Base-by-base conservation (phyloP, 139 green algal genomes). In the Chlorella ohadii region DNA sequence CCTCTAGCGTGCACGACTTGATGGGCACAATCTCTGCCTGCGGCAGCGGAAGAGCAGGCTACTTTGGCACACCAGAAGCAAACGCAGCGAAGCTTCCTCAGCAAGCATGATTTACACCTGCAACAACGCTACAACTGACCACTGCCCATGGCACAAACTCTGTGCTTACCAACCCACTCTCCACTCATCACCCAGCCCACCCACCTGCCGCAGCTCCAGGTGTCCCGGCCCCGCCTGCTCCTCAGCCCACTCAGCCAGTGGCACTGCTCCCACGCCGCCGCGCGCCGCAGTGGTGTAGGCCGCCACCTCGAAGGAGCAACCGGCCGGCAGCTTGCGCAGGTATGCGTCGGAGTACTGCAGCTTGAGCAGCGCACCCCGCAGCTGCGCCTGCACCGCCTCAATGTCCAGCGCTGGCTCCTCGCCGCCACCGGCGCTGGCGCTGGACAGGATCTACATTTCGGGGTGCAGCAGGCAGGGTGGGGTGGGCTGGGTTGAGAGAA, bases 301-400 rank as follows among this genome's bases (percentile, higher is more conserved):
- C 44, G 87, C 78, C 34, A 92, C 67, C 73, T 89, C 80, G 74
- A 92, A 92, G 20, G 84, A 87, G 83, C 85, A 92, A 22, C 84
- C 84, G 72, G 57, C n/a, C 23, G 72, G 81, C 59, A 82, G 83
- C 39, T 76, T 34, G 12, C 65, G 47, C 81, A 92, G 78, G 44
- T 61, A 85, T 9, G 89, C 81, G 70, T 91, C 82, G 22, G 64
- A 57, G 81, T 86, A 91, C 79, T 92, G 89, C 73, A 91, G 81
- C 77, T 91, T 91, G 20, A 92, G 81, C 61, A 92, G 63, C 28
- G 67, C 79, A 63, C 76, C 61, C 0, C 84, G 56, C 28, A 92
- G 83, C 25, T 79, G 61, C 5, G 68, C 63, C 70, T 92, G 81
- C 0, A 92, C 57, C 7, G 88, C 84, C 11, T 75, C 61, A 3